Base-by-base conservation (phyloP, 495 filamentous ascomycete genomes). In the Xylaria castorea region DNA sequence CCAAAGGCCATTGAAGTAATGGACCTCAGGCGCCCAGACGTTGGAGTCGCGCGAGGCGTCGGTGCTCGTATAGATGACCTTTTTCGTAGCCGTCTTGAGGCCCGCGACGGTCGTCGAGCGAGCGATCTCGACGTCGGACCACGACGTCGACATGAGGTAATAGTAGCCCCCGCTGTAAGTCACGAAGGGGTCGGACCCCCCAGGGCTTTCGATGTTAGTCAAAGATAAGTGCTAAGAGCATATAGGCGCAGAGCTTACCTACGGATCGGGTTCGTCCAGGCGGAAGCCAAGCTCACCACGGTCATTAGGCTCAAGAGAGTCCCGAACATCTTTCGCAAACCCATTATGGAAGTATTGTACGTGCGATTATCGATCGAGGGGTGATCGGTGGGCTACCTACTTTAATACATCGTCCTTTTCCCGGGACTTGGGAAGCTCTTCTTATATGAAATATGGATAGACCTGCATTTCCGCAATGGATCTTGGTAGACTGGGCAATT, bases 21-120 rank as follows among this genome's bases (percentile, higher is more conserved):
- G 86, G 4, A 86, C 77, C 76, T 88, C 87, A 2, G 87, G 87
- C 0, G 87, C 87, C 87, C 87, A 90, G 46, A 89, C 86, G 71
- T 89, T 87, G 62, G 83, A 85, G 77, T 83, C 83, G 6, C 84
- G 80, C 6, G 73, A 71, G 0, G 82, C 53, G 42, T 79, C 80
- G 50, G 68, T 77, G 51, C 82, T 82, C 16, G 78, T 82, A 67
- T 84, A 88, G 30, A 87, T 82, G 0, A 81, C 74, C 73, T 86
- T 87, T n/a, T 81, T 81, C n/a, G 81, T 68, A 0, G 85, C 85
- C 1, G 80, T 82, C 67, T 81, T 80, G 7, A 90, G 80, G 0
- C 84, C 87, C 14, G 82, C 80, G 40, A 90, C 79, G 7, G 84
- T 88, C 1, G 80, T 83, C 0, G 87, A 77, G 18, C 85, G 78